Evolutionary conservation across 768 basidiomycete species (phyloP), one percentile per base, ranked within the genome.

Genomic region (Mycena chlorophos): DNA sequence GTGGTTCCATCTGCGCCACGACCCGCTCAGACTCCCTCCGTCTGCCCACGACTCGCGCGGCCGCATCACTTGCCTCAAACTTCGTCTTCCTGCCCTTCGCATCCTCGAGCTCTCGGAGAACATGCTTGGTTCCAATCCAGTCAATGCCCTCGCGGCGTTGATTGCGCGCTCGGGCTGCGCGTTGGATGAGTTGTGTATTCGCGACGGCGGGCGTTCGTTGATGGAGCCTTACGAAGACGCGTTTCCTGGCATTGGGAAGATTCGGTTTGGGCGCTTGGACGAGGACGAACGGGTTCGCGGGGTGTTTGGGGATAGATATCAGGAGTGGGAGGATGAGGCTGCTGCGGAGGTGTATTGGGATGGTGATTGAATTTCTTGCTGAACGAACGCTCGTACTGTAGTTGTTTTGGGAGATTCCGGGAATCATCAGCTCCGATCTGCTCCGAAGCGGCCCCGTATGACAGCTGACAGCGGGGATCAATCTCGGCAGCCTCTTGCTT

Each of bases 71-170:
- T 23, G 13, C 19, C 14, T 46, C 10, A 23, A 23, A 6, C 43
- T 54, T 34, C 43, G 29, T 26, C 29, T 54, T 6, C 52, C 52
- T 4, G 52, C 52, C 3, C 52, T 54, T 4, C 52, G 45, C 28
- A 2, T 14, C 13, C 52, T 54, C 14, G 38, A 54, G 25, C 3
- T 54, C 2, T 3, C 52, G 1, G 52, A 54, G 26, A 3, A 19
- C 43, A 25, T 27, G 19, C 34, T 54, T 2, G 30, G 23, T 3
- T 17, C 4, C 3, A 43, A 37, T 19, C 42, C 52, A 5, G 13
- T 23, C 22, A n/a, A 2, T 3, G 28, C 52, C 5, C 52, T 54
- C 2, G 22, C 20, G 28, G 4, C 29, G 12, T n/a, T 54, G 1
- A 37, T 54, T 19, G 25, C 52, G 10, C 43, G 52, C 14, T 54